Percentiles rank a stretch among this genome's conserved stretches.
These are phyloP conservation scores for Kwoniella botswanensis DNA, from an alignment of 768 basidiomycete genomes.

Conservation along the genomic window DNA sequence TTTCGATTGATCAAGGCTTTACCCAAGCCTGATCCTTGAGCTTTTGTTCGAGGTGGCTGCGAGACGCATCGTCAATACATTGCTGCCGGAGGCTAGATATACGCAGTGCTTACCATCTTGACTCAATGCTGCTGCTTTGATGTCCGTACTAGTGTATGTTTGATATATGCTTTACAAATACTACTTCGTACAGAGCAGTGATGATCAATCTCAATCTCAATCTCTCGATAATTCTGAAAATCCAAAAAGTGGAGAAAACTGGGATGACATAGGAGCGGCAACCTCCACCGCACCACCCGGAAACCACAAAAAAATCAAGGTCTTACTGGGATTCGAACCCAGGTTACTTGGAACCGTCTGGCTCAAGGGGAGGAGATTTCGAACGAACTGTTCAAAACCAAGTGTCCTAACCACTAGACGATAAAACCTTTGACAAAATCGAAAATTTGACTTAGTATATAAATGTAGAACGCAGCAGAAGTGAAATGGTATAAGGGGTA, in stretches of 20 bases:
- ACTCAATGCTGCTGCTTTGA: background rate
- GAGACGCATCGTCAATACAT: background rate
- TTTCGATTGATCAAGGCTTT: slow-evolving; percentile 93
- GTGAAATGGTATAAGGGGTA: background rate
- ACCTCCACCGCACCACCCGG: background rate
- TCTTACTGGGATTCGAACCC: slow-evolving; percentile 26
- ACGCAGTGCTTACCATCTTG: background rate
- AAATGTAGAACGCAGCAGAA: too few relatives aligned
- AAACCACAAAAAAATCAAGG: slow-evolving; percentile 16
- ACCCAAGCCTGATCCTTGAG: slow-evolving; percentile 70
- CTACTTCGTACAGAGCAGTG: background rate
- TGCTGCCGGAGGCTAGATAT: background rate
- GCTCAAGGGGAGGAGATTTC: slow-evolving; percentile 17
- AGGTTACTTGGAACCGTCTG: slow-evolving; percentile 23
- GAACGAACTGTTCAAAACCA: slow-evolving; percentile 24
- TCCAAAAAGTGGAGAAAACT: slow-evolving; percentile 24
- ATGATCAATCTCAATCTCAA: slow-evolving; percentile 16
- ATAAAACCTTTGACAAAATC: slow-evolving; percentile 4
- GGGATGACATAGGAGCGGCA: background rate
- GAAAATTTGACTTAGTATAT: slow-evolving; percentile 12
- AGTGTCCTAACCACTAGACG: slow-evolving; percentile 27
- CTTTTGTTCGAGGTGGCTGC: slow-evolving; percentile 48
- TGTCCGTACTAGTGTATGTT: background rate
- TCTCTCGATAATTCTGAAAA: background rate
- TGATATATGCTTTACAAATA: background rate